Evolutionary conservation across 495 filamentous ascomycete species (phyloP).

Genomic region (Penicillium simplicissimum): DNA sequence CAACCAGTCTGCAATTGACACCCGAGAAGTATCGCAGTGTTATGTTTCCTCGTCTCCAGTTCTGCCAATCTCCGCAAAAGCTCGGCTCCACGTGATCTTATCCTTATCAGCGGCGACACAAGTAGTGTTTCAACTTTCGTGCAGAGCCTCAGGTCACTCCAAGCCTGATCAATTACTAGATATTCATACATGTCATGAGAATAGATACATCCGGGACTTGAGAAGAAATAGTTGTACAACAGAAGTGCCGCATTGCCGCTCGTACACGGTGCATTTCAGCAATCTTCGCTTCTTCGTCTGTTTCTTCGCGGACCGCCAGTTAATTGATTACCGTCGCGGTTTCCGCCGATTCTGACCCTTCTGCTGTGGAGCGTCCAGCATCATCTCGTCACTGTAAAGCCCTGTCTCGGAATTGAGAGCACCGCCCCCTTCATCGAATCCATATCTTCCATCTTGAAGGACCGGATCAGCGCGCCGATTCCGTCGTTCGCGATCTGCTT

Average conservation of each 20-base stretch:
- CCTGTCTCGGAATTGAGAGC: constrained; percentile 14
- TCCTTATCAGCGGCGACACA: constrained; percentile 22
- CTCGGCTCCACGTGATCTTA: constrained; percentile 36
- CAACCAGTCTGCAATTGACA: not conserved
- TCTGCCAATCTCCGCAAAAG: constrained; percentile 31
- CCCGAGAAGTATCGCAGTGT: not conserved
- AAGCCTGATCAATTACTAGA: not conserved
- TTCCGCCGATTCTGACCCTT: constrained; percentile 26
- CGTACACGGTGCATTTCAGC: not conserved
- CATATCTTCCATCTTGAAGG: constrained; percentile 61
- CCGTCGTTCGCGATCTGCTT: constrained; percentile 49
- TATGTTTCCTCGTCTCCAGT: constrained; percentile 8
- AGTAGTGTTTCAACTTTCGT: not conserved
- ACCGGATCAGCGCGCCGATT: constrained; percentile 47
- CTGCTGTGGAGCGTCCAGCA: constrained; percentile 40
- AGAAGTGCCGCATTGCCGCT: not conserved
- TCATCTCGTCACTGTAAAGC: constrained; percentile 48
- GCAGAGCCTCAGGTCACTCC: not conserved
- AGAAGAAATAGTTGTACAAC: constrained; percentile 2
- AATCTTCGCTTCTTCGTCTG: not conserved
- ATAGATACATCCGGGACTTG: not conserved
- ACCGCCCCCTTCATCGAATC: constrained; percentile 51
- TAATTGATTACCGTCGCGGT: constrained; percentile 22
- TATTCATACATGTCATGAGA: constrained; percentile 33
- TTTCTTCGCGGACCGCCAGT: not conserved